Evolutionary conservation across 495 filamentous ascomycete genomes (phyloP).

Genomic region (Penicillium roqueforti): DNA sequence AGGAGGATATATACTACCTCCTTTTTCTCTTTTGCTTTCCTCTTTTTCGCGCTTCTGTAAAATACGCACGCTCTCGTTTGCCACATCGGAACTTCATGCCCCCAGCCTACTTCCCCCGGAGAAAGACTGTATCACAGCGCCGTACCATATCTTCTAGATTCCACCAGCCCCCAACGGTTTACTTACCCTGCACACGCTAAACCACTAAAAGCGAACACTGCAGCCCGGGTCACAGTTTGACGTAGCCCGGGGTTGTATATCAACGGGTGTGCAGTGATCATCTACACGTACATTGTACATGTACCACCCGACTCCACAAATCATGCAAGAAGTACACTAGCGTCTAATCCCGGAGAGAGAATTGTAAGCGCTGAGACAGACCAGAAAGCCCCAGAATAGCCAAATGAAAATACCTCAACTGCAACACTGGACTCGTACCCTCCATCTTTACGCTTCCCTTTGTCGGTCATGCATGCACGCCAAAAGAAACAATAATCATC

Average conservation of each 20-base stretch:
- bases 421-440: neutral
- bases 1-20: neutral
- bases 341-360: neutral
- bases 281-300: conserved; percentile 20
- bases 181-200: neutral
- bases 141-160: neutral
- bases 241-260: conserved; percentile 21
- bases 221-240: conserved; percentile 4
- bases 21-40: neutral
- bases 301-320: conserved; percentile 3
- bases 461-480: neutral
- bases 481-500: neutral
- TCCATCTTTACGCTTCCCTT: neutral
- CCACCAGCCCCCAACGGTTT: neutral
- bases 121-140: neutral
- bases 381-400: neutral
- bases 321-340: conserved; percentile 11
- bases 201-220: neutral
- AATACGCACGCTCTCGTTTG: neutral
- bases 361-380: neutral
- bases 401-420: neutral
- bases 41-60: neutral
- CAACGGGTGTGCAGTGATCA: conserved; percentile 14
- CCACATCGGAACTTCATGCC: neutral
- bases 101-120: neutral